Conservation (phyloP, 768 basidiomycete genomes). For the Lactifluus volemus region DNA sequence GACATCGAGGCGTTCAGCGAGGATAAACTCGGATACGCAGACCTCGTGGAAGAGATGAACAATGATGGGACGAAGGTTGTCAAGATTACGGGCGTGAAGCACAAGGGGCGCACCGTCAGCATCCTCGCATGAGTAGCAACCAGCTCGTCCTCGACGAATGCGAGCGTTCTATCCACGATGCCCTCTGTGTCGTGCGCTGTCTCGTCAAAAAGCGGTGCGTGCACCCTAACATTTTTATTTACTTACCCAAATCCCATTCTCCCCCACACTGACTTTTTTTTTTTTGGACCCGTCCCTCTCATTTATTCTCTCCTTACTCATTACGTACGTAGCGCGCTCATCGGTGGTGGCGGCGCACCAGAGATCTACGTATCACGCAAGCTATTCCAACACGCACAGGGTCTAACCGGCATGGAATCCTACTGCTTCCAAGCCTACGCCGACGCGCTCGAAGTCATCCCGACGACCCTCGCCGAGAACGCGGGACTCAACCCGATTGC, state of each 20-base stretch:
- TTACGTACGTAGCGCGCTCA: constrained; percentile 55
- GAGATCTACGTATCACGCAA: constrained; percentile 95
- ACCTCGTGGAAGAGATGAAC: constrained; percentile 85
- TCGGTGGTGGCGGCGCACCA: constrained; percentile 94
- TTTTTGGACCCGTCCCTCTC: background rate
- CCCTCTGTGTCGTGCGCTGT: constrained; percentile 97
- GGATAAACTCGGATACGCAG: constrained; percentile 96
- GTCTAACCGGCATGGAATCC: constrained; percentile 95
- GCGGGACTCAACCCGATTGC: constrained; percentile 96
- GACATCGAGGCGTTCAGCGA: constrained; percentile 97
- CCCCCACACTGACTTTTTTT: background rate
- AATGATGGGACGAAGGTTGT: constrained; percentile 84
- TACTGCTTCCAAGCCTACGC: constrained; percentile 99
- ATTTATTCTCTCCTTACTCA: too few species aligned
- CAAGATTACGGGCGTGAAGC: constrained; percentile 89
- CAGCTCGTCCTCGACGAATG: constrained; percentile 91
- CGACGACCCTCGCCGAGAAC: constrained; percentile 95
- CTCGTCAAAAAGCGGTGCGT: constrained; percentile 93
- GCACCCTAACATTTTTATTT: too few species aligned
- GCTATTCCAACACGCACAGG: constrained; percentile 84
- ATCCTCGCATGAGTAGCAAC: constrained; percentile 91
- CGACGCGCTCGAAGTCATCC: constrained; percentile 95
- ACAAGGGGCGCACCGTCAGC: constrained; percentile 89
- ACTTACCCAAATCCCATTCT: too few species aligned
- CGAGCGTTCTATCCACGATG: constrained; percentile 96